These are phyloP conservation scores for Gomphus bonarii DNA, from an alignment of 1,284 basidiomycete genomes.

Conservation along the genomic window DNA sequence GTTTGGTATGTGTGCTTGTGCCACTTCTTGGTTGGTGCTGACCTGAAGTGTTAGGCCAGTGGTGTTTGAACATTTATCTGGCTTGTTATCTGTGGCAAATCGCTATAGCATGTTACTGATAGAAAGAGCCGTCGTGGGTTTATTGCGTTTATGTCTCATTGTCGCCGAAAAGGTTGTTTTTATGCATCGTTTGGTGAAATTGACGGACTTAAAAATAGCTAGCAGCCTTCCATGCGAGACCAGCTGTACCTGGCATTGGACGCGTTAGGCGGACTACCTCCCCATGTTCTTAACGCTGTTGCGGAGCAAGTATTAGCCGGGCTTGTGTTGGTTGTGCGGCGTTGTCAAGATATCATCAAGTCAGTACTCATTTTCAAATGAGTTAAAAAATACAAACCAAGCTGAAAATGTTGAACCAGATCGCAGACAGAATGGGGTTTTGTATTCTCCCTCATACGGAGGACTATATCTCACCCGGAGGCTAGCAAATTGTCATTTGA, in stretches of 20 bases:
- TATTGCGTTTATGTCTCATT: conserved; percentile 72
- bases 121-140: conserved; percentile 91
- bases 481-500: conserved; percentile 80
- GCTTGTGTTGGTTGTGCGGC: conserved; percentile 67
- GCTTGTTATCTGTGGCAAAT: conserved; percentile 65
- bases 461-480: conserved; percentile 80
- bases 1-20: conserved; percentile 53
- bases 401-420: conserved; percentile 24
- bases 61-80: conserved; percentile 84
- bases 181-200: conserved; percentile 2
- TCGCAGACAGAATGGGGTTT: conserved; percentile 96
- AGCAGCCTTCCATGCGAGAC: conserved; percentile 67
- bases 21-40: background rate
- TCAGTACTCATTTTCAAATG: conserved; percentile 17
- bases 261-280: conserved; percentile 73
- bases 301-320: conserved; percentile 89
- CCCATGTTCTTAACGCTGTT: conserved; percentile 68
- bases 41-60: conserved; percentile 53
- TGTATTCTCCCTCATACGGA: conserved; percentile 82
- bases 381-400: background rate
- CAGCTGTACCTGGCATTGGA: conserved; percentile 93
- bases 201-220: conserved; percentile 5
- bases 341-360: conserved; percentile 65
- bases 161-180: conserved; percentile 58
- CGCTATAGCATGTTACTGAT: conserved; percentile 86